Evolutionary conservation across 768 basidiomycete genomes (phyloP), one percentile per base, ranked within the genome.

Genomic region (Lactarius psammicola): DNA sequence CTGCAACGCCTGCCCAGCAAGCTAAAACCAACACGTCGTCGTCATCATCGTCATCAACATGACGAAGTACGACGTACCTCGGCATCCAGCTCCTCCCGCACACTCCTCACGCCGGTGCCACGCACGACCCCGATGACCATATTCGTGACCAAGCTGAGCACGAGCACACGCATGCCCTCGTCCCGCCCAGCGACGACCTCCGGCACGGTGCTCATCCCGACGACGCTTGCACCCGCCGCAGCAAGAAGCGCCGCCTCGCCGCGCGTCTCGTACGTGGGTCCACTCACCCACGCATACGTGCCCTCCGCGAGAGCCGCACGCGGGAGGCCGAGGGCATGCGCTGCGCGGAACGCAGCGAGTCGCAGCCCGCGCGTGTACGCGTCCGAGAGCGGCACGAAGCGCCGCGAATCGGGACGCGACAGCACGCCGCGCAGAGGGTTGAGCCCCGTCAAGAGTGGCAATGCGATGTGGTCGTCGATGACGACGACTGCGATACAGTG

Each of bases 121-220:
- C 86, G 87, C 65, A 90, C 86, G 54, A 92, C 53, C 26, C 66
- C 66, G 20, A 55, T 87, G 13, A 95, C 94, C 71, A 82, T 81
- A 77, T 95, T 95, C 31, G 93, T 95, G 31, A 94, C 90, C 63
- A 95, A 81, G 69, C 90, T 94, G 51, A 95, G 78, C 4, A 90
- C 93, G 76, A 90, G 79, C 59, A 90, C 85, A 61, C 90, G 82
- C 62, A 95, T 70, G 0, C 87, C 89, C 72, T 87, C 89, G 72
- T 92, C 87, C 56, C 85, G 77, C 10, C 89, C 94, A 0, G 86
- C 89, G 28, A 94, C 78, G 30, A 95, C 94, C 76, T 95, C 94
- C 0, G 93, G 94, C 18, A 95, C 84, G 0, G 94, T 95, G 70
- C 90, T 93, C 94, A 95, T 95, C 2, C 94, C 94, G 2, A 95